Conservation (phyloP, 352 stramenopile genomes). For the Globisporangium takayamanum region DNA sequence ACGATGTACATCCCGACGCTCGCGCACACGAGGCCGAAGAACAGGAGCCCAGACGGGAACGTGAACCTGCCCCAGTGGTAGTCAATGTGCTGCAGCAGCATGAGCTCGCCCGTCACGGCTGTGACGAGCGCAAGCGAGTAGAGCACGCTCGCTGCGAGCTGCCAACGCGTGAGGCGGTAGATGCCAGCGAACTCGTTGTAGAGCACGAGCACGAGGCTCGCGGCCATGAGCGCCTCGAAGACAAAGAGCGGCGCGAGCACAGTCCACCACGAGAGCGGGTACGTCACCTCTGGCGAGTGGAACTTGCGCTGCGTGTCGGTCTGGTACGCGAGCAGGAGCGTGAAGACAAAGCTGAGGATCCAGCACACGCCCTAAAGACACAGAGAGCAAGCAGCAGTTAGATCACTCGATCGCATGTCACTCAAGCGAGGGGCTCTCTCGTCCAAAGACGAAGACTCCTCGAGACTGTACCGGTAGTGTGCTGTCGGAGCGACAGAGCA, state of each 20-base stretch:
- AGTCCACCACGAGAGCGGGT: slow-evolving; percentile 64
- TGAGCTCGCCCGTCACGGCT: slow-evolving; percentile 55
- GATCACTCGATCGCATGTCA: background rate
- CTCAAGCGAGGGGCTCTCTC: too few relatives aligned
- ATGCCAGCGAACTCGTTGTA: slow-evolving; percentile 75
- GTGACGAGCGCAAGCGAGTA: slow-evolving; percentile 64
- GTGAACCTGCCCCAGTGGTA: slow-evolving; percentile 69
- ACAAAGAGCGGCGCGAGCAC: slow-evolving; percentile 61
- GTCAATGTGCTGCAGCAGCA: slow-evolving; percentile 70
- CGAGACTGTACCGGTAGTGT: slow-evolving; percentile 44
- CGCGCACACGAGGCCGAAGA: slow-evolving; percentile 65
- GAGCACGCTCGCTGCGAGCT: slow-evolving; percentile 63
- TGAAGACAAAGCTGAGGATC: slow-evolving; percentile 77
- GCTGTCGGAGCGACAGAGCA: slow-evolving; percentile 73
- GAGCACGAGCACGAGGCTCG: slow-evolving; percentile 51
- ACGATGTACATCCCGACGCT: slow-evolving; percentile 81
- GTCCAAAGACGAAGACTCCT: slow-evolving; percentile 2
- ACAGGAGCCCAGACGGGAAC: slow-evolving; percentile 70
- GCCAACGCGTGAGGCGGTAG: slow-evolving; percentile 70
- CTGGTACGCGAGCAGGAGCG: slow-evolving; percentile 68
- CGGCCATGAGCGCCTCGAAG: slow-evolving; percentile 56
- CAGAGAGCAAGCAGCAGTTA: slow-evolving; percentile 7
- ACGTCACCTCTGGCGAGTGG: slow-evolving; percentile 15
- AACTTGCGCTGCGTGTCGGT: slow-evolving; percentile 48
- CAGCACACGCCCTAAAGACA: slow-evolving; percentile 56